Base-by-base conservation (phyloP, 1,139 yeast species). In the Hanseniaspora gamundiae region DNA sequence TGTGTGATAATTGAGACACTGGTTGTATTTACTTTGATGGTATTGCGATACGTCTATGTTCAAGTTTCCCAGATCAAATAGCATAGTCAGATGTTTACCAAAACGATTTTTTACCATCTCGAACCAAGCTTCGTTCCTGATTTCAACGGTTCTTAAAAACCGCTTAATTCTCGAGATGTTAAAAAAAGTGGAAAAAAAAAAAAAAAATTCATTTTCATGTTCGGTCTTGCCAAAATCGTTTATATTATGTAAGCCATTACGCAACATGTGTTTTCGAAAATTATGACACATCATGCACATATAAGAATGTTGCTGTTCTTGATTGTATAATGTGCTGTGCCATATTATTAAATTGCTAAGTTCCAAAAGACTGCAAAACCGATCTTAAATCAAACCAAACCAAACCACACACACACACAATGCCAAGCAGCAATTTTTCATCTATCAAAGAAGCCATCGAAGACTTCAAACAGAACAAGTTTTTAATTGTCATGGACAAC, bases 401-500 rank as follows among this genome's bases (percentile, higher is more conserved):
- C 19, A 4, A 30, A 19, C 1, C 29, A 30, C 22, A 13, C 21
- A 35, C 35, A 20, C 2, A 40, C 28, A 6, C 24, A 29, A 44
- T 41, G 44, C 16, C 42, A 10, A 22, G 13, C 11, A 33, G 19
- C 1, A 43, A 45, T 14, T 80, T 82, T 57, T 67, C 75, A 20
- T 66, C 79, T 24, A 77, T 84, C 43, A 74, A 80, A 43, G 81
- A 81, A 47, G 95, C 94, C 30, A 64, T 87, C 26, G 79, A 78
- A 55, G 93, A 87, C 3, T 84, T 80, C 68, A 77, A 77, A 57
- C 74, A 80, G 47, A 97, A 97, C 44, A 91, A 87, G 63, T 88
- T 91, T 57, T 70, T 93, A 43, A 76, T 93, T 44, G 98, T 93
- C 26, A 83, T 93, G 82, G 98, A 93, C 62, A 95, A 91, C 59